Conservation (phyloP, 2,329 filamentous ascomycete species). For the Cladosporium colombiae region DNA sequence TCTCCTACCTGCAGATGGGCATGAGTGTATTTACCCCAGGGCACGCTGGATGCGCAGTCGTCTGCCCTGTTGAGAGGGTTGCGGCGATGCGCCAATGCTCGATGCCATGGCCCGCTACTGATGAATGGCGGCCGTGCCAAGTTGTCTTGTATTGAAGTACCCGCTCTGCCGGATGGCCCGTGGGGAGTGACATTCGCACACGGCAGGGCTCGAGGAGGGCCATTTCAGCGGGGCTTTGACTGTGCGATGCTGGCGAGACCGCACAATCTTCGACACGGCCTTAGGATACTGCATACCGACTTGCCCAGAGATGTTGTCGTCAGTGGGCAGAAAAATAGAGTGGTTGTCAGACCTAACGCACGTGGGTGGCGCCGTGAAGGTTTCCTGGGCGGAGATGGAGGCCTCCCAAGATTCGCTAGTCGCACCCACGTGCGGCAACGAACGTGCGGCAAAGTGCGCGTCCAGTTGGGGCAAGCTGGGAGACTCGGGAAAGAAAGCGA, state of each 20-base stretch:
- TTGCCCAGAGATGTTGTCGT: neutral
- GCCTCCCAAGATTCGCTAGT: neutral
- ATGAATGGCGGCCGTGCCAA: slow-evolving; percentile 17
- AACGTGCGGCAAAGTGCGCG: neutral
- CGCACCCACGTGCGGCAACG: neutral
- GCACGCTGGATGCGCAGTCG: slow-evolving; percentile 5
- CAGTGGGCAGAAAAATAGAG: neutral
- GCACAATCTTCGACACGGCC: neutral
- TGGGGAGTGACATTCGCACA: neutral
- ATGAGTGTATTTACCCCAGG: slow-evolving; percentile 10
- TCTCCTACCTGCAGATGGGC: slow-evolving; percentile 10
- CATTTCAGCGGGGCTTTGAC: neutral
- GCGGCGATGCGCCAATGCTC: slow-evolving; percentile 14
- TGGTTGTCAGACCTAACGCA: slow-evolving; percentile 4
- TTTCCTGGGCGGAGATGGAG: slow-evolving; percentile 4
- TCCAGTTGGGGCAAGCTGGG: neutral
- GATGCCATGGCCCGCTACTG: slow-evolving; percentile 20
- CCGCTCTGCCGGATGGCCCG: slow-evolving; percentile 9
- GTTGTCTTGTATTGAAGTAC: slow-evolving; percentile 18
- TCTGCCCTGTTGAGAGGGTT: slow-evolving; percentile 12
- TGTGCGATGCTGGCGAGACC: neutral
- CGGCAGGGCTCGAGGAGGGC: neutral
- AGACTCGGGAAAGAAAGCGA: neutral
- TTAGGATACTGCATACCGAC: neutral
- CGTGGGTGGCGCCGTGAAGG: slow-evolving; percentile 16